Evolutionary conservation across 1,284 basidiomycete genomes (phyloP).

Genomic region (Ceratobasidium sp.): DNA sequence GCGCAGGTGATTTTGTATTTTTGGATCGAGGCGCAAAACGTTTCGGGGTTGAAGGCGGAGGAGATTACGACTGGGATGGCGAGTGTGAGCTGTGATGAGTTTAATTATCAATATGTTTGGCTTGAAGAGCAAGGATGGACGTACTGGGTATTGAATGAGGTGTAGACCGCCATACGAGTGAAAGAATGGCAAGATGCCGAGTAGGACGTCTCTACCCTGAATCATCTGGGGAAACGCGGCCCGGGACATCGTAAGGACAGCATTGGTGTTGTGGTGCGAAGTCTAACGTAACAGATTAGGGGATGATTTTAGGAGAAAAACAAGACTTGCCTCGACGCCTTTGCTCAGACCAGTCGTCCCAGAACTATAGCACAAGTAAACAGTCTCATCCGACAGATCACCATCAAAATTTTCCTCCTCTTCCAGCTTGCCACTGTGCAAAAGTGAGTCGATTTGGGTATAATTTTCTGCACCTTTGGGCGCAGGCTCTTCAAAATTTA

Average conservation of each 20-base stretch:
- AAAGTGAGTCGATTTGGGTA: constrained; percentile 60
- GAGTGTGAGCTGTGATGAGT: constrained; percentile 57
- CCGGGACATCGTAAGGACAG: constrained; percentile 64
- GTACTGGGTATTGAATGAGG: constrained; percentile 25
- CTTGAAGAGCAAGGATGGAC: not conserved
- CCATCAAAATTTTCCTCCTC: constrained; percentile 68
- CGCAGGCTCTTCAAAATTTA: constrained; percentile 27
- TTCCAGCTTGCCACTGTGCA: constrained; percentile 62
- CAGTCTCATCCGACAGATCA: constrained; percentile 64
- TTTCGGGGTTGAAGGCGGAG: constrained; percentile 78
- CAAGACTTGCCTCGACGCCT: constrained; percentile 58
- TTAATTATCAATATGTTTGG: not conserved
- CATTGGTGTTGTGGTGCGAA: constrained; percentile 74
- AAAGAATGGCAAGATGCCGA: constrained; percentile 74
- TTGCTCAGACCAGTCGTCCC: constrained; percentile 76
- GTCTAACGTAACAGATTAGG: constrained; percentile 59
- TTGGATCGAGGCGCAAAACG: constrained; percentile 76
- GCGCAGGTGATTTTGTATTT: constrained; percentile 73
- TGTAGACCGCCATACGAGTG: constrained; percentile 67
- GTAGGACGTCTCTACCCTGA: constrained; percentile 62
- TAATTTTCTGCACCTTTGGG: constrained; percentile 50
- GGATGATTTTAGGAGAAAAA: not conserved
- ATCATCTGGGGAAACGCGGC: constrained; percentile 60
- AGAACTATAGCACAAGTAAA: constrained; percentile 75
- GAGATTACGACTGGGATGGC: constrained; percentile 77